Base-by-base conservation (phyloP, 352 stramenopile species). In the Pseudoperonospora humuli region DNA sequence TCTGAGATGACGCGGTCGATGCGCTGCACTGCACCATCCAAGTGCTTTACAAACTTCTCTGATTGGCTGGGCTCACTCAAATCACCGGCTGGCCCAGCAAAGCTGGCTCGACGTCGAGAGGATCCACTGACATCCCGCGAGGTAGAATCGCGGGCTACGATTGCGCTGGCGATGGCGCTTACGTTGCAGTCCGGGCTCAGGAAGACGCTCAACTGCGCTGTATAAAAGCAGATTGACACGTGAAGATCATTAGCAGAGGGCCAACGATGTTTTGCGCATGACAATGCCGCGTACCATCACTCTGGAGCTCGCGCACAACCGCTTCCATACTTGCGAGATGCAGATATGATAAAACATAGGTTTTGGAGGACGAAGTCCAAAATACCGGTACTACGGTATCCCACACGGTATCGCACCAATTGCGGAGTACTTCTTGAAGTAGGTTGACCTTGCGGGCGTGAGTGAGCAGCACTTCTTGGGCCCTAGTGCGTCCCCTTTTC, bases 1-100 rank as follows among this genome's bases (percentile, higher is more conserved):
- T 86, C 70, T 13, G 74, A 72, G 51, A 93, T 88, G 36, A 82
- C 73, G 42, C 65, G 61, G 52, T 93, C 81, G 41, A 93, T 88
- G 43, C 74, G 59, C 9, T 65, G 49, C 45, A 89, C 75, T 2
- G 73, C 73, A 10, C 75, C 56, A 31, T 86, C 64, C 28, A 91
- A 66, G 20, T 62, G 63, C 50, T 84, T 59, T 31, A 86, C 68
- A 57, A 93, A 89, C 24, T 83, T 60, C 54, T 90, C 75, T 24
- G 73, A 90, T 45, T 85, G 57, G 33, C 73, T 88, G 8, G 59
- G 35, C 9, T 57, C 56, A 0, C 49, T 52, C 1, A 14, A 0
- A 7, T 57, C 60, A 27, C 67, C 44, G 2, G 28, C 33, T 15
- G 14, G 11, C 13, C 25, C 36, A 15, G 17, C 39, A 39, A 50